Base-by-base conservation (phyloP, 768 basidiomycete species). In the Boletus pseudopeckii region DNA sequence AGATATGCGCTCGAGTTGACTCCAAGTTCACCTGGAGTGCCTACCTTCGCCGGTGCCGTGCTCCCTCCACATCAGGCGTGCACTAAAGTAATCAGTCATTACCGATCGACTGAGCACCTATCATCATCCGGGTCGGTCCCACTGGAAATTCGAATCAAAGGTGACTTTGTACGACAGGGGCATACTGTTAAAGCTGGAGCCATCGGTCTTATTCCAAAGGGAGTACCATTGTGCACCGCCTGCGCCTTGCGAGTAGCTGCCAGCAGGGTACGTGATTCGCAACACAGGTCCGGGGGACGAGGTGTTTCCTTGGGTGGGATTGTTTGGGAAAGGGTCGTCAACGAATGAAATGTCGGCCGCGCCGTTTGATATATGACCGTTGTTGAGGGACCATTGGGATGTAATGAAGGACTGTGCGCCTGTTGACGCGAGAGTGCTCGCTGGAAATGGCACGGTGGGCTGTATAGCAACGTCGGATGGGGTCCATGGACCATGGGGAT, bases 31-130 rank as follows among this genome's bases (percentile, higher is more conserved):
- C 18, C 7, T 24, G 36, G 43, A 40, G 8, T 9, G 67, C 79
- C 18, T 58, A 89, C 90, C 82, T 80, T 92, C 90, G 26, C 86
- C 88, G 8, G 64, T 72, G 1, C 83, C 88, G 44, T 71, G 61
- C 37, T 71, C 70, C 62, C 90, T 75, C 88, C 88, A 92, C 89
- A 92, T 92, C 40, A 90, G 49, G 18, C 90, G 72, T 17, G 82
- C 71, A 59, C 83, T 88, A 67, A 90, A 90, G 70, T 89, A 91
- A 57, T 85, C 90, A 91, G 57, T 85, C 80, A 28, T 72, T 64
- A 8, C 88, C 88, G 47, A 80, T 75, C 90, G 24, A 88, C 90
- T 28, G 82, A 83, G 66, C 89, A 90, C 2, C 84, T 85, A 15
- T 75, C 73, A 4, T 79, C 72, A 46, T 81, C 77, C 4, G 81